Evolutionary conservation across 371 early-diverging fungal genomes (phyloP).

Genomic region (Mucor ambiguus): DNA sequence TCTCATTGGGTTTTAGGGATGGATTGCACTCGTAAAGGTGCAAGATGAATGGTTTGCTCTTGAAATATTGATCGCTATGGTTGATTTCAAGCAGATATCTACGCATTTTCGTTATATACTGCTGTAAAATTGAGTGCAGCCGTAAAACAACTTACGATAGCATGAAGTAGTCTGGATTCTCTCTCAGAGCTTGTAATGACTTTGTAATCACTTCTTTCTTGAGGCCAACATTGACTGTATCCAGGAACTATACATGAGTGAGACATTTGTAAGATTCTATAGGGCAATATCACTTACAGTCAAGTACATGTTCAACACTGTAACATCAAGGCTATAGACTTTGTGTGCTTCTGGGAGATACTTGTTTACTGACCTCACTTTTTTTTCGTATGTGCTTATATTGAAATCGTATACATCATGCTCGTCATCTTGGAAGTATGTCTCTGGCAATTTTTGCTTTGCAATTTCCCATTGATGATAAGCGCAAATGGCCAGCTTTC

Average conservation of each 20-base stretch:
- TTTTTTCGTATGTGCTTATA: neutral
- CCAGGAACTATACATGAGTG: conserved; percentile 6
- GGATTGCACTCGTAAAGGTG: conserved; percentile 6
- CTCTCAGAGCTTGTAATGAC: neutral
- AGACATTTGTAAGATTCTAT: neutral
- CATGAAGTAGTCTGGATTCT: neutral
- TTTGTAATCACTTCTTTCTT: neutral
- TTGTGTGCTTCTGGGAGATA: conserved; percentile 5
- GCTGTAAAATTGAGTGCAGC: neutral
- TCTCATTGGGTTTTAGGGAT: neutral
- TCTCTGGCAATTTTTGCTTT: neutral
- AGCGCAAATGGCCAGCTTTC: conserved; percentile 14
- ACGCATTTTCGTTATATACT: neutral
- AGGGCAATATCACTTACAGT: neutral
- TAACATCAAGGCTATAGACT: neutral
- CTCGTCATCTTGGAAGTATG: conserved; percentile 1
- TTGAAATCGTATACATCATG: neutral
- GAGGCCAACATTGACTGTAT: neutral
- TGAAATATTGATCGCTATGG: neutral
- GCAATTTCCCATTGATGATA: conserved; percentile 12
- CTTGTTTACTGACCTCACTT: neutral
- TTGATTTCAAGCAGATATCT: conserved; percentile 8
- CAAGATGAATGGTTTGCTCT: neutral
- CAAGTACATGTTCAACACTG: neutral
- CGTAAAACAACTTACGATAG: conserved; percentile 8